Base-by-base conservation (phyloP, 345 rosid genomes). In the Aquilaria malaccensis region DNA sequence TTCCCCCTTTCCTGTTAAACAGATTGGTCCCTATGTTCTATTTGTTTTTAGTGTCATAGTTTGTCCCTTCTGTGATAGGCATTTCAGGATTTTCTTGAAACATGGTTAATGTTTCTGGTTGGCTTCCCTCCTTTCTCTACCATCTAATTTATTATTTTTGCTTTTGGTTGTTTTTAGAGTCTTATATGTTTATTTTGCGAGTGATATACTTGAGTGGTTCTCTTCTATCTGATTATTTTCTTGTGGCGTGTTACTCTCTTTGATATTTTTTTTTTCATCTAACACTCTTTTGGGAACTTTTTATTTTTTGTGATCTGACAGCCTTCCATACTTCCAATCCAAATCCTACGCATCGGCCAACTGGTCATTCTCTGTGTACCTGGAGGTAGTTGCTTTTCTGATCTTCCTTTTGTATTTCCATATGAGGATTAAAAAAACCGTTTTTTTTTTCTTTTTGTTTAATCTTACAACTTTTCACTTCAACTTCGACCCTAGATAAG, bases 291-390 rank as follows among this genome's bases (percentile, higher is more conserved):
- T n/a, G 55, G 43, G 13, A n/a, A 61, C 48, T 14, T 55, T 49
- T 64, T 41, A 41, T 64, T 68, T 10, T 62, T 72, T 11, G 15
- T 79, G 53, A 52, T 69, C 63, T 46, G 77, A 75, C 96, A 95
- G 96, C 97, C 99, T 61, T 81, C 99, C 63, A 74, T 94, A 67
- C 96, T 94, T 86, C 97, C 97, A 29, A 55, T 94, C 71, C 97
- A 94, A 75, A 81, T 94, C 61, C 71, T 94, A 66, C 86, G 83
- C 53, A 69, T 94, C n/a, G 99, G 97, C 59, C 88, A 91, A 78
- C 84, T 94, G 62, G 83, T 88, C 76, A 85, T 94, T 80, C 97
- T 94, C 61, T 65, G 83, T 48, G 99, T 86, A 69, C 99, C 99
- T 67, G 92, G 86, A 88, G 99, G 97, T 91, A 91, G 30, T 56